Base-by-base conservation (phyloP, 441 rosid species). In the Capsella rubella region DNA sequence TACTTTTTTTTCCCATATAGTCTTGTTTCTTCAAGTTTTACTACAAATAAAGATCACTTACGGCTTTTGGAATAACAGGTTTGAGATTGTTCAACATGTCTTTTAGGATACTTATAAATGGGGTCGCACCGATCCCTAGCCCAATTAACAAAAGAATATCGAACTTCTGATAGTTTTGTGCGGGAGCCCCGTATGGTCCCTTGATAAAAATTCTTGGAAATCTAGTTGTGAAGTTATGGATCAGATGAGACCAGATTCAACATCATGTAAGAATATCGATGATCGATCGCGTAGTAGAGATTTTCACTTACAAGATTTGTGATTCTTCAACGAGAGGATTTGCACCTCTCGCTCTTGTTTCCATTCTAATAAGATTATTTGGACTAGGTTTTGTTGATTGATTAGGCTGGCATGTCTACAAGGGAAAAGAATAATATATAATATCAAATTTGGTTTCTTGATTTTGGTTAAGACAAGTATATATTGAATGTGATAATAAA, bases 131-230 rank as follows among this genome's bases (percentile, higher is more conserved):
- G 2, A 92, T 95, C 67, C 99, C 98, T 14, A 95, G 80, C 37
- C 98, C 99, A 16, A 95, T 78, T 10, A 92, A 90, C 31, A 92
- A 74, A 31, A 95, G 88, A 16, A 92, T 83, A 75, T 95, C 98
- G 37, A 61, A 95, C 46, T 87, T 85, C 28, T 77, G 86, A 82
- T 88, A 90, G 75, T 81, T 83, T 66, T 95, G 99, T 49, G 99
- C 97, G 1, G 98, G 98, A 4, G 99, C 99, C 47, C 99, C 99
- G 35, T 80, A 92, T 6, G 98, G 97, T 71, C 98, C 98, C 80
- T 86, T 90, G 63, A 95, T 85, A 39, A 82, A 76, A 50, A 95
- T 87, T 40, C 7, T 80, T 9, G 97, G 99, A 58, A 88, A 90
- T 16, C 95, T 93, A 78, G 43, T 60, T 21, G 11, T 37, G 28